Evolutionary conservation across 148 eudicot genomes (phyloP), one percentile per base, ranked within the genome.

Genomic region (Pharnaceum exiguum): DNA sequence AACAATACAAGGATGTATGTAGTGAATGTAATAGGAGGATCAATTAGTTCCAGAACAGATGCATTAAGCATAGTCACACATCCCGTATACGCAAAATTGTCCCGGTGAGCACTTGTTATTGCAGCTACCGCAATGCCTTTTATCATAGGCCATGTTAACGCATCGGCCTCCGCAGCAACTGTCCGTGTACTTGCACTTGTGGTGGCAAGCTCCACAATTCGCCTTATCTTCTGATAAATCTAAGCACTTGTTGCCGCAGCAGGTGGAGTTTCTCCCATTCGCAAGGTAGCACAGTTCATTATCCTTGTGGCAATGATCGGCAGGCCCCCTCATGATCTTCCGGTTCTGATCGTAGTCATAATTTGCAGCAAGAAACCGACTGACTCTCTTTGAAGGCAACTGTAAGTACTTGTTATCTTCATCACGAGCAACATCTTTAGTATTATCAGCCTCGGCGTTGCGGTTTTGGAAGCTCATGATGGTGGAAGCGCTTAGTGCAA

Each of bases 171-270:
- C 9, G 58, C 97, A 90, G 40, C 97, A 90, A 13, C 58, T 24
- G 6, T 79, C 19, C 0, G 76, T 60, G 17, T 7, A 70, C 51
- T 25, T 35, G 51, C 97, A 90, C 71, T 81, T 76, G 0, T 63
- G 67, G 35, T 76, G 68, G 69, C 95, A 86, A 3, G 54, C 71
- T 1, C 95, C 97, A 28, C 95, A 86, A 31, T 90, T 70, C 0
- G 68, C 3, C 12, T 30, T 22, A 16, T 90, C 88, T 5, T 30
- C 36, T 1, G 4, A 30, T 12, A 79, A 33, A 57, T 90, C 84
- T 4, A 90, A 45, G 42, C 97, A 90, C 57, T 77, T 86, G 77
- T 77, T 77, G 54, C 79, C 70, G 69, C 96, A 89, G 57, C 96
- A 89, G 17, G 82, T 75, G 0, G 82, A 51, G 62, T 81, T 84